A percentile compares a stretch with the other conserved stretches of the same genome.
Evolutionary conservation across 2,329 filamentous ascomycete genomes (phyloP).

Genomic region (Exophiala xenobiotica): DNA sequence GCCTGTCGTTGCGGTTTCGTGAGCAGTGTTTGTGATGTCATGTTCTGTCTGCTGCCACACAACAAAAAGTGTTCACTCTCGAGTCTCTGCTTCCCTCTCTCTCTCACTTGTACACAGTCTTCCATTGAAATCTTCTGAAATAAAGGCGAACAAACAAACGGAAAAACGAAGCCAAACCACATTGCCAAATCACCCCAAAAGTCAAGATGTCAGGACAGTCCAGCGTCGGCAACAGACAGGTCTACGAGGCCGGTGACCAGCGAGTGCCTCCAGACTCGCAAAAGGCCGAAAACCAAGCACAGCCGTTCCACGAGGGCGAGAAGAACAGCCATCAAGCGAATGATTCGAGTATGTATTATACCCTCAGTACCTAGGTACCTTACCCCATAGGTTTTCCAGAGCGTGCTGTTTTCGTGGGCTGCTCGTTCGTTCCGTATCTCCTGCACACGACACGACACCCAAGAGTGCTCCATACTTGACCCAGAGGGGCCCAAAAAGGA

Average conservation of each 20-base stretch:
- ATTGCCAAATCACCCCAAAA: neutral
- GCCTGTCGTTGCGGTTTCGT: neutral
- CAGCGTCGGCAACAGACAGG: slow-evolving; percentile 62
- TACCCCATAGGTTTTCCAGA: too few relatives aligned
- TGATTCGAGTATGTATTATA: slow-evolving; percentile 63
- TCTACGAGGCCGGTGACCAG: slow-evolving; percentile 80
- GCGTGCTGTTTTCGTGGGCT: too few relatives aligned
- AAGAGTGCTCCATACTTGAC: too few relatives aligned
- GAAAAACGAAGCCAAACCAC: neutral
- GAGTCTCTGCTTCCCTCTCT: too few relatives aligned
- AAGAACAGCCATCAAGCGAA: slow-evolving; percentile 65
- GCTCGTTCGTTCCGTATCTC: neutral
- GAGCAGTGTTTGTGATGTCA: slow-evolving; percentile 14
- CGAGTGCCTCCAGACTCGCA: slow-evolving; percentile 59
- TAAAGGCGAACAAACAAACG: too few relatives aligned
- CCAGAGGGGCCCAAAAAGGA: too few relatives aligned
- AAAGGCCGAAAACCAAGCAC: slow-evolving; percentile 45
- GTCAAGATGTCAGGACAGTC: slow-evolving; percentile 54
- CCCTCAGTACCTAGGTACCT: neutral
- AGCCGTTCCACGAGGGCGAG: slow-evolving; percentile 71
- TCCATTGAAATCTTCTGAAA: too few relatives aligned
- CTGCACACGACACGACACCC: neutral
- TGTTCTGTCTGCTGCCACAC: neutral
- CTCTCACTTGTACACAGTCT: too few relatives aligned
- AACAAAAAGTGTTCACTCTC: too few relatives aligned